phyloP scores from a whole-genome alignment of 208 protist genomes.

The Dictyostelium gargantuum region DNA sequence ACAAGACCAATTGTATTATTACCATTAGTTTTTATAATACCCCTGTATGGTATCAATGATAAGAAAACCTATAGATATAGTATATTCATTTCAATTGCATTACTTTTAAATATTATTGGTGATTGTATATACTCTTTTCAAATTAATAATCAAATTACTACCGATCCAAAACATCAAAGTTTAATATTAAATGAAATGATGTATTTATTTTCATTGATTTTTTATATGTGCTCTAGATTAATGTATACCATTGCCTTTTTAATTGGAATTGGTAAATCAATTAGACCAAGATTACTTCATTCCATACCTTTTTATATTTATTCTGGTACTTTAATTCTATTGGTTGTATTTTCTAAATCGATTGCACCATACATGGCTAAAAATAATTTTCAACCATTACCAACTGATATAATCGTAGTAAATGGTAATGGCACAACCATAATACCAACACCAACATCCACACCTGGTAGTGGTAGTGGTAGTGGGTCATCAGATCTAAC shows the following conservation, averaged over 20 bases:
- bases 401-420: background rate
- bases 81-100: background rate
- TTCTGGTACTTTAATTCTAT: background rate
- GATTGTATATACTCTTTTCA: constrained; percentile 9
- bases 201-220: constrained; percentile 10
- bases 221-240: constrained; percentile 4
- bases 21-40: constrained; percentile 11
- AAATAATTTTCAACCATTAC: background rate
- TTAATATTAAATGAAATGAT: background rate
- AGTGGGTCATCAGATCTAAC: background rate
- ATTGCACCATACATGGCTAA: constrained; percentile 17
- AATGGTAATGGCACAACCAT: background rate
- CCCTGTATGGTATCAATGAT: constrained; percentile 34
- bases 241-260: constrained; percentile 28
- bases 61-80: background rate
- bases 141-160: background rate
- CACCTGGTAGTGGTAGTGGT: background rate
- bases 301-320: constrained; percentile 19
- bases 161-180: background rate
- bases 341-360: constrained; percentile 28
- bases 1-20: background rate
- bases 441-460: no score
- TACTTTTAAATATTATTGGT: background rate
- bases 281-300: constrained; percentile 13
- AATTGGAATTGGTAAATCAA: constrained; percentile 23